Base-by-base conservation (phyloP, 164 flowering plant species). In the Aristolochia californica region DNA sequence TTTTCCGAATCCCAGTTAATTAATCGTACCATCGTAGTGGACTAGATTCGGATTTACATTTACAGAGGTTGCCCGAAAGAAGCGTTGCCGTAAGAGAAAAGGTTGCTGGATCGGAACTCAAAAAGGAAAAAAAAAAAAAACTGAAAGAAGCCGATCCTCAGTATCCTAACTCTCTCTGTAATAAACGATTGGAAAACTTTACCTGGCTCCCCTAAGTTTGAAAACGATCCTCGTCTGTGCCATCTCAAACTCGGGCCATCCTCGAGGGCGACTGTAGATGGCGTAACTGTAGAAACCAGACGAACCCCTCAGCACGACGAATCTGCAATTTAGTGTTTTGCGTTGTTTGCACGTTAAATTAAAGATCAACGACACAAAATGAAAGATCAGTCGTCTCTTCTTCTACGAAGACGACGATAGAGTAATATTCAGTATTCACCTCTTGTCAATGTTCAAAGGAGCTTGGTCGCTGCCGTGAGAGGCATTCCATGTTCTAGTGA, bases 131-230 rank as follows among this genome's bases (percentile, higher is more conserved):
- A n/a, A n/a, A n/a, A n/a, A n/a, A n/a, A n/a, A n/a, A n/a, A n/a
- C n/a, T n/a, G n/a, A n/a, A n/a, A n/a, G n/a, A n/a, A n/a, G n/a
- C n/a, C n/a, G n/a, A n/a, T n/a, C n/a, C n/a, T n/a, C n/a, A n/a
- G n/a, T n/a, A n/a, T n/a, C n/a, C n/a, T n/a, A n/a, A n/a, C n/a
- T n/a, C n/a, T n/a, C n/a, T n/a, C n/a, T n/a, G n/a, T n/a, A n/a
- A n/a, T n/a, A n/a, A n/a, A n/a, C n/a, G n/a, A n/a, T n/a, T n/a
- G n/a, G n/a, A n/a, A 28, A 22, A n/a, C 17, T 21, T 54, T 77
- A 91, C 98, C 74, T 82, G 78, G 88, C 87, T 68, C 88, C 80
- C 30, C 84, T 64, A 53, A 91, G 94, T 75, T 85, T 88, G 78
- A 88, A 91, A 17, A 80, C 82, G 17, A 87, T 74, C 60, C 95